Conservation (phyloP, 257 asterid genomes). For the Linaria vulgaris region DNA sequence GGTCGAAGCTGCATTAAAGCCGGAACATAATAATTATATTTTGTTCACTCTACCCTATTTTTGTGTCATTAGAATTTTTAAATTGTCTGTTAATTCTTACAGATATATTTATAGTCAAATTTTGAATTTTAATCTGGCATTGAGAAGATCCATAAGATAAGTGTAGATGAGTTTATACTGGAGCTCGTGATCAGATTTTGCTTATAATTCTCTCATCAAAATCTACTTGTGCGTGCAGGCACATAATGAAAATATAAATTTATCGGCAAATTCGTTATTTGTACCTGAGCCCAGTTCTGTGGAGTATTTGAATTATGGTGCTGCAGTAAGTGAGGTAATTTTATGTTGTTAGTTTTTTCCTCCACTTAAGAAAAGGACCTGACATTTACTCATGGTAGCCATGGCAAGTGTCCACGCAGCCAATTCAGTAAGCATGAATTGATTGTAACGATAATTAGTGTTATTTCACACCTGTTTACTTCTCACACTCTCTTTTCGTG, state of each 20-base stretch:
- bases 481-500: too few species aligned
- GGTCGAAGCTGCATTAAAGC: too few species aligned
- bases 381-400: not conserved
- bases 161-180: not conserved
- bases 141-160: not conserved
- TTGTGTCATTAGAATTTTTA: not conserved
- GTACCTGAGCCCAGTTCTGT: slow-evolving; percentile 45
- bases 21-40: too few species aligned
- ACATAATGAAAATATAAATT: slow-evolving; percentile 36
- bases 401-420: not conserved
- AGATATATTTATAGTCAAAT: too few species aligned
- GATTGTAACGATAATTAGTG: not conserved
- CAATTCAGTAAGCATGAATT: not conserved
- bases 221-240: slow-evolving; percentile 44
- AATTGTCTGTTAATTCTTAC: too few species aligned
- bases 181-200: slow-evolving; percentile 1
- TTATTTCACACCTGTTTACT: not conserved
- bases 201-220: not conserved
- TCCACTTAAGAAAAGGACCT: not conserved
- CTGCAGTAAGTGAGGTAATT: slow-evolving; percentile 66
- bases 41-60: too few species aligned
- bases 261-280: slow-evolving; percentile 51
- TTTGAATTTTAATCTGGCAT: too few species aligned
- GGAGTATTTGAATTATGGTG: slow-evolving; percentile 59
- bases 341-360: not conserved